phyloP scores from a whole-genome alignment of 2,329 filamentous ascomycete genomes.

The Pleurostoma richardsiae region DNA sequence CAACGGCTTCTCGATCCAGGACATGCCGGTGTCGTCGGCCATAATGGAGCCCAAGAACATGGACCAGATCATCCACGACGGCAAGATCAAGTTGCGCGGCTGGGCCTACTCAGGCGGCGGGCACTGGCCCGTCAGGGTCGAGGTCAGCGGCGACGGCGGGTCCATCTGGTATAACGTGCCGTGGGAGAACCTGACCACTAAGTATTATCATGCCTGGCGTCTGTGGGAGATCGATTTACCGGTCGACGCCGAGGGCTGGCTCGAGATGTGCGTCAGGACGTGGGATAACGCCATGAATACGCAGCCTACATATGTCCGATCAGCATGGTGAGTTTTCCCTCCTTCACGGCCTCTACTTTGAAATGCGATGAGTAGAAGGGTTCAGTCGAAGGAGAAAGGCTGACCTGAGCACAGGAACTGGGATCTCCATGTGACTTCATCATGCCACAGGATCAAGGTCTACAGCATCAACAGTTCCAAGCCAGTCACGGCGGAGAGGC shows the following conservation, averaged over 20 bases:
- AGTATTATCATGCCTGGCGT: conserved; percentile 60
- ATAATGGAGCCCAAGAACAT: conserved; percentile 61
- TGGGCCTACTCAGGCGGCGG: conserved; percentile 57
- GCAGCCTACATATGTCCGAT: conserved; percentile 48
- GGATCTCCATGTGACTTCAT: conserved; percentile 61
- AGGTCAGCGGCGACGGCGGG: conserved; percentile 59
- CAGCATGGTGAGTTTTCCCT: conserved; percentile 35
- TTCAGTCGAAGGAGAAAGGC: no score
- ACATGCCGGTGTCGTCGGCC: conserved; percentile 65
- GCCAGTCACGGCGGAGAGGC: conserved; percentile 38
- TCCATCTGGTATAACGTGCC: conserved; percentile 61
- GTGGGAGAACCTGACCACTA: conserved; percentile 52
- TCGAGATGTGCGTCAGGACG: conserved; percentile 52
- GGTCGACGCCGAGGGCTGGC: conserved; percentile 56
- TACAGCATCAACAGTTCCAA: conserved; percentile 57
- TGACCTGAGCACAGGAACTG: conserved; percentile 42
- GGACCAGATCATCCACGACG: conserved; percentile 56
- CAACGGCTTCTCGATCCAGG: conserved; percentile 63
- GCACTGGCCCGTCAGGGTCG: conserved; percentile 57
- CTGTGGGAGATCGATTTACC: conserved; percentile 60
- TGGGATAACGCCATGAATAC: conserved; percentile 61
- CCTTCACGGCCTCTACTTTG: not conserved
- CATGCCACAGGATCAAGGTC: conserved; percentile 54
- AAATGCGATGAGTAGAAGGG: no score
- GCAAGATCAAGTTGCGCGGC: conserved; percentile 49